Percentiles rank a stretch among this genome's conserved stretches.
Evolutionary conservation across 75 land plant species (phyloP).

Genomic region (Cunninghamia lanceolata): DNA sequence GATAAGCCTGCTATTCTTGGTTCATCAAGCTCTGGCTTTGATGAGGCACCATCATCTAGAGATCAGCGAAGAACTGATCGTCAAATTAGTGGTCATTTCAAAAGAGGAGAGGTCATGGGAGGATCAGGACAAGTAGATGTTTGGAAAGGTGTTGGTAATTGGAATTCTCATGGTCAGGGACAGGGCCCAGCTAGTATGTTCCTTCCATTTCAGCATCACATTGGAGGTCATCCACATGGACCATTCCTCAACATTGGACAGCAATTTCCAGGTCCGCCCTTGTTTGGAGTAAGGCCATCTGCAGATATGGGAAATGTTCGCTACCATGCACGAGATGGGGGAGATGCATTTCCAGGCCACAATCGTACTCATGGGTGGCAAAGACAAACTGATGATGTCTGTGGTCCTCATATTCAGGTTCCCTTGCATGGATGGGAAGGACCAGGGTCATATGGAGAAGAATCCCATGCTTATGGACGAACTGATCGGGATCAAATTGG

Average conservation of each 20-base stretch:
- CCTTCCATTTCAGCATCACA: conserved; percentile 16
- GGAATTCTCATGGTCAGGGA: conserved; percentile 21
- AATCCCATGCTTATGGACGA: conserved; percentile 7
- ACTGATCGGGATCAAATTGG: conserved; percentile 16
- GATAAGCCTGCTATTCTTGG: conserved; percentile 23
- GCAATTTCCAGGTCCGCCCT: conserved; percentile 17
- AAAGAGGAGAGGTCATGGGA: conserved; percentile 21
- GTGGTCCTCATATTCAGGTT: conserved; percentile 11
- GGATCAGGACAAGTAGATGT: conserved; percentile 20
- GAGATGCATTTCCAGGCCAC: conserved; percentile 18
- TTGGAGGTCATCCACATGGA: conserved; percentile 18
- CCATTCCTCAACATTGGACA: conserved; percentile 21
- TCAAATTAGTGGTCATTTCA: conserved; percentile 13
- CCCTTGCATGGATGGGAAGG: conserved; percentile 20
- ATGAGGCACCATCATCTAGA: conserved; percentile 7
- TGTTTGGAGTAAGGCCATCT: conserved; percentile 22
- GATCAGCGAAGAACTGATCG: conserved; percentile 19
- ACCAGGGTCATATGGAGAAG: conserved; percentile 14
- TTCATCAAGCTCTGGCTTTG: conserved; percentile 3
- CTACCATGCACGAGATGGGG: conserved; percentile 16
- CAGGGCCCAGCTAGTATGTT: conserved; percentile 19
- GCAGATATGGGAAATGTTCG: conserved; percentile 22
- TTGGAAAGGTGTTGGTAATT: conserved; percentile 19
- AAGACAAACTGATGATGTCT: background rate
- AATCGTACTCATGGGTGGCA: conserved; percentile 9